Evolutionary conservation across 805 yeast genomes (phyloP).

Genomic region (Cyberlindnera mississippiensis): DNA sequence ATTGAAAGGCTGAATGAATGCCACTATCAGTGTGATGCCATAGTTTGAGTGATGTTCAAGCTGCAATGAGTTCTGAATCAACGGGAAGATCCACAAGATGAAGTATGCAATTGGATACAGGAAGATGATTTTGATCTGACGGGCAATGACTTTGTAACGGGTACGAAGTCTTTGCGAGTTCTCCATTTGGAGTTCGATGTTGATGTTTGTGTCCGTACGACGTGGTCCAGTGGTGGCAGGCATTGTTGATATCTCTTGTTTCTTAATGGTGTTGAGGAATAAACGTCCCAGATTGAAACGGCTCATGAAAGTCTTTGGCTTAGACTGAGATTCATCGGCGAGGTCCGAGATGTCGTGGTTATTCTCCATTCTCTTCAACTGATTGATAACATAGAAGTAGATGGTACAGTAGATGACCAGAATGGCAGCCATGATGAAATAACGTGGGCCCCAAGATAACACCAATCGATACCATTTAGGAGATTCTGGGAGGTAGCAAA

Average conservation of each 20-base stretch:
- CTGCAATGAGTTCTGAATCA: conserved; percentile 59
- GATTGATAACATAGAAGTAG: conserved; percentile 65
- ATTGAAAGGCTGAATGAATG: conserved; percentile 75
- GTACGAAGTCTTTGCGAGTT: conserved; percentile 44
- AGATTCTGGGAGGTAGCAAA: conserved; percentile 73
- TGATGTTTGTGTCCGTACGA: conserved; percentile 14
- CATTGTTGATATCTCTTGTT: not conserved
- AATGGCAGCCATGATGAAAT: conserved; percentile 58
- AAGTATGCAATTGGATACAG: conserved; percentile 82
- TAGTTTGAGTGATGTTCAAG: conserved; percentile 46
- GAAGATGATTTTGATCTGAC: conserved; percentile 76
- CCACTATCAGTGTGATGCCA: conserved; percentile 65
- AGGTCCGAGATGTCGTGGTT: conserved; percentile 1
- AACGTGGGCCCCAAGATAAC: conserved; percentile 81
- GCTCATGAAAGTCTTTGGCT: not conserved
- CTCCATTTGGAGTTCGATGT: conserved; percentile 23
- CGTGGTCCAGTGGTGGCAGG: not conserved
- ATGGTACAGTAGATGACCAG: conserved; percentile 63
- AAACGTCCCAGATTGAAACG: not conserved
- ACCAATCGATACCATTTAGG: conserved; percentile 74
- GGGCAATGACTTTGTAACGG: conserved; percentile 62
- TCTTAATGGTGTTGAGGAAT: conserved; percentile 2
- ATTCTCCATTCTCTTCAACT: conserved; percentile 29
- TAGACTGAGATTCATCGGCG: not conserved
- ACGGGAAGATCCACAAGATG: conserved; percentile 78